phyloP scores from a whole-genome alignment of 2,329 filamentous ascomycete species.

The Neurospora sp. region DNA sequence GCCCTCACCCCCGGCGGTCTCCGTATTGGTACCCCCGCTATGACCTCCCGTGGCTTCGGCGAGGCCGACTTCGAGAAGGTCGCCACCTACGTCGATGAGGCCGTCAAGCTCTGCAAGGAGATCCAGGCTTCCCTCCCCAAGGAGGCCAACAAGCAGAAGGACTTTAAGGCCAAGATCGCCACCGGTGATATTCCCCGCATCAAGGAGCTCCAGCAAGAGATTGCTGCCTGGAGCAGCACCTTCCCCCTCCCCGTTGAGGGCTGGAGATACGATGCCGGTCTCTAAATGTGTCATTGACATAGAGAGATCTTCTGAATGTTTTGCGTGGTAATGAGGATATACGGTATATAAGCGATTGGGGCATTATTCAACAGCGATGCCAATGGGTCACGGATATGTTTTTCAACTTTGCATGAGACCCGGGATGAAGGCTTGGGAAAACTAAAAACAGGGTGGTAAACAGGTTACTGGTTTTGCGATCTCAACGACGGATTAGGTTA shows the following conservation, averaged over 20 bases:
- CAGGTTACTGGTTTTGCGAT: not conserved
- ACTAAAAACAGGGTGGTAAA: not conserved
- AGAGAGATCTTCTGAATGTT: constrained; percentile 6
- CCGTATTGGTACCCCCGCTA: constrained; percentile 92
- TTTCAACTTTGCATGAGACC: constrained; percentile 1
- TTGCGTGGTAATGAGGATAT: constrained; percentile 6
- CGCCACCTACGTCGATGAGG: constrained; percentile 76
- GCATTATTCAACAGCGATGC: constrained; percentile 12
- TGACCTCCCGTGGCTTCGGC: constrained; percentile 92
- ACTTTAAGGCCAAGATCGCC: constrained; percentile 92
- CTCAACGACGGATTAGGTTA: not conserved
- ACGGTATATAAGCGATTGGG: not conserved
- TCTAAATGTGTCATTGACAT: constrained; percentile 30
- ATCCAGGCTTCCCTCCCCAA: constrained; percentile 79
- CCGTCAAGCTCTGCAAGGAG: constrained; percentile 83
- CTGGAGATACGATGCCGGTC: constrained; percentile 51
- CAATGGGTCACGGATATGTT: constrained; percentile 6
- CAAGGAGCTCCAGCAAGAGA: constrained; percentile 77
- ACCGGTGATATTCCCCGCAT: constrained; percentile 72
- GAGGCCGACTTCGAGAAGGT: constrained; percentile 88
- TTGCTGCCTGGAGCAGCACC: constrained; percentile 71
- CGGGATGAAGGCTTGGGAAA: not conserved
- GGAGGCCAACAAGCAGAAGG: constrained; percentile 98
- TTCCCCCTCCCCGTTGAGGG: constrained; percentile 89
- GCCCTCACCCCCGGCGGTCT: constrained; percentile 90